Evolutionary conservation across 2,329 filamentous ascomycete genomes (phyloP), one percentile per base, ranked within the genome.

Genomic region (Diaporthe velutina): DNA sequence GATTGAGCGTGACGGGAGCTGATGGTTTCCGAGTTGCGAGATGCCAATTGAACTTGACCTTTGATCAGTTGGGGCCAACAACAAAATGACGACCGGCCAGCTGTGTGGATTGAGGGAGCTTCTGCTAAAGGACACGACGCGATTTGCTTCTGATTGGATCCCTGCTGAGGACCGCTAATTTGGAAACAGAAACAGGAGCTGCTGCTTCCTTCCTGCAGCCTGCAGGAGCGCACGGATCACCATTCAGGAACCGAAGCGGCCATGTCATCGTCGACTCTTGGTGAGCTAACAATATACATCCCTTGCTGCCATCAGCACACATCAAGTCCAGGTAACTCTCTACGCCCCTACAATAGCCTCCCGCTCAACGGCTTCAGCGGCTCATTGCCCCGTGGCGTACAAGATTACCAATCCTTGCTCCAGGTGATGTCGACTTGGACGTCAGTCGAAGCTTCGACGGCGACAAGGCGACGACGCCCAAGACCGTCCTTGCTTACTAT

Each of bases 101-200:
- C 64, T 54, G 15, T 67, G 13, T 22, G 64, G 54, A 52, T 40
- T 48, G 38, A 68, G 52, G 55, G 66, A 55, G 75, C 64, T 68
- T 9, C 48, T 68, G 64, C 64, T 68, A 81, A 80, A 85, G 83
- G 84, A 85, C 84, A 86, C 83, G 84, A 85, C 83, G 84, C 84
- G 84, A 83, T 83, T 83, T 80, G 80, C 79, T 78, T 81, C 78
- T 82, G 79, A 84, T 84, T 84, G 83, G 80, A 76, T 67, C 79
- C 78, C 78, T 79, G 73, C 73, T 73, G 55, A 64, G 68, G 57
- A 54, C 30, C 35, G 61, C 54, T 74, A 40, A 57, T 67, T 50
- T 45, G 52, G 58, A n/a, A 28, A 48, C 58, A 52, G 58, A 17
- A 28, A 40, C 58, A 52, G 52, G 55, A 61, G 33, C 52, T 35